Evolutionary conservation across 2,329 filamentous ascomycete genomes (phyloP), one percentile per base, ranked within the genome.

Genomic region (Hansfordia pulvinata): DNA sequence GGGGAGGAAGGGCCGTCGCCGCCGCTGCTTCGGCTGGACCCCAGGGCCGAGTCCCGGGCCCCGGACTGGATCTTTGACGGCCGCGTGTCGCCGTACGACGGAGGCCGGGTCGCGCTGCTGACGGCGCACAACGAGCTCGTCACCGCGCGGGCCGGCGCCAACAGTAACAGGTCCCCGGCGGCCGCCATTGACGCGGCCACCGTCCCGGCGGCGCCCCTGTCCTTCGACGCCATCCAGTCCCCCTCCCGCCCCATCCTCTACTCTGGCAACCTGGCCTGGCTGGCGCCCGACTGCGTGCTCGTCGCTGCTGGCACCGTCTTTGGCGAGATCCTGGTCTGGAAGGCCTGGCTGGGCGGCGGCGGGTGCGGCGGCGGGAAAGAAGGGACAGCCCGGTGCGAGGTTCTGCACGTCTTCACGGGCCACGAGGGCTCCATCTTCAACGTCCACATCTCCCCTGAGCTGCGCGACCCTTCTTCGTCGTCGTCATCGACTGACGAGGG

Each of bases 381-480:
- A 5, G 15, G 20, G 10, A 25, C 35, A 10, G 27, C 33, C 17
- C 31, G 30, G 11, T 53, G 52, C 20, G 54, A 66, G 36, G 50
- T 69, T 12, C 50, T 72, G 4, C 63, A 56, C 30, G 59, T 69
- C 14, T 62, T 78, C 26, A 58, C 60, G 1, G 74, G 73, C 1
- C 90, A 98, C 42, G 85, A 94, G 43, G 90, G 90, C 0, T 94
- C 88, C 1, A 78, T 98, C 16, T 98, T 94, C 38, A 86, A 84
- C 2, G 80, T 98, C 3, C 65, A 74, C 17, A 78, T 96, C 19
- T 93, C 84, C 0, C 56, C 65, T 1, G 44, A 55, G 37, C 49
- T 76, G 12, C 14, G 16, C 15, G 23, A 17, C 14, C 23, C 23
- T 8, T 10, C 7, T 5, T 17, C 10, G 23, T 6, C 33, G 35